Conservation (phyloP, 208 protist species). For the Entamoeba moshkovskii region DNA sequence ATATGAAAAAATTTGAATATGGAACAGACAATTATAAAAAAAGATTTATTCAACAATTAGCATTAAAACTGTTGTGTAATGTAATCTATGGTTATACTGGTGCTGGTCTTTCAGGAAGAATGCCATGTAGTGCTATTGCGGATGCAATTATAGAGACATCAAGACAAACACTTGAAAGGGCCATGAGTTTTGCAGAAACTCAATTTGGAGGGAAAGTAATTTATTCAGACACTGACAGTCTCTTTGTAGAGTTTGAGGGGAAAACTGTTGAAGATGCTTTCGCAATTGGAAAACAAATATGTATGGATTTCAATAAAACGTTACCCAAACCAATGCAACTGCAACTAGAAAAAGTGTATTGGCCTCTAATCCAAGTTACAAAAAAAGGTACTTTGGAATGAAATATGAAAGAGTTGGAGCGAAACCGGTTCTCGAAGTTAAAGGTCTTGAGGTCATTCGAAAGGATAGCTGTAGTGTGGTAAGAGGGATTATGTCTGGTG, state of each 20-base stretch:
- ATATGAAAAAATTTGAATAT: slow-evolving; percentile 38
- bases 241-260: slow-evolving; percentile 29
- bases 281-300: slow-evolving; percentile 42
- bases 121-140: slow-evolving; percentile 62
- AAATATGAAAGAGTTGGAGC: slow-evolving; percentile 45
- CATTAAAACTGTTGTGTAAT: slow-evolving; percentile 65
- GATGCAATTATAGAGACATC: slow-evolving; percentile 58
- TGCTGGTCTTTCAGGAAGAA: slow-evolving; percentile 59
- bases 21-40: slow-evolving; percentile 21
- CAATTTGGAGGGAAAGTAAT: slow-evolving; percentile 38
- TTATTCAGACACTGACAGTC: slow-evolving; percentile 67
- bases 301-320: slow-evolving; percentile 15
- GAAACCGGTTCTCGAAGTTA: slow-evolving; percentile 33
- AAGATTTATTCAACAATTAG: slow-evolving; percentile 45
- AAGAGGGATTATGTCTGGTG: slow-evolving; percentile 42
- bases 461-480: slow-evolving; percentile 52
- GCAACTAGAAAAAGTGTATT: slow-evolving; percentile 66
- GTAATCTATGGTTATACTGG: slow-evolving; percentile 67
- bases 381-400: slow-evolving; percentile 62
- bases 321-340: slow-evolving; percentile 46
- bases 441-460: slow-evolving; percentile 63
- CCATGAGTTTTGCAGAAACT: slow-evolving; percentile 21
- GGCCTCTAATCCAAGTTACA: slow-evolving; percentile 51
- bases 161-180: slow-evolving; percentile 50
- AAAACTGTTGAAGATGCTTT: slow-evolving; percentile 50